Conservation (phyloP, 768 basidiomycete genomes). For the Mrakia blollopis region DNA sequence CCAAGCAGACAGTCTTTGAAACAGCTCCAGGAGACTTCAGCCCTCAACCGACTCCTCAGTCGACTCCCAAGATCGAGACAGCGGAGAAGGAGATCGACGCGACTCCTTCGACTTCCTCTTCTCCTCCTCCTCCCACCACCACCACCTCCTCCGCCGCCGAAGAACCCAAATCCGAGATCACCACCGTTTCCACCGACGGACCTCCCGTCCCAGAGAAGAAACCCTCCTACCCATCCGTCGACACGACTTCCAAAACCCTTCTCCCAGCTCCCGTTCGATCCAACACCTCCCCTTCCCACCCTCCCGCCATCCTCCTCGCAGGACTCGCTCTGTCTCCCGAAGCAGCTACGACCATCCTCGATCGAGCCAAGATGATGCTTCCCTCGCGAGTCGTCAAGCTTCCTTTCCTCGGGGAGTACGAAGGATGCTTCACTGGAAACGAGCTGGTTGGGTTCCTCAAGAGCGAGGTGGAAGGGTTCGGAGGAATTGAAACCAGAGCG, state of each 20-base stretch:
- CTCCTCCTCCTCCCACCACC: background rate
- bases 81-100: background rate
- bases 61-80: conserved; percentile 3
- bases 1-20: conserved; percentile 3
- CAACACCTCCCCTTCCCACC: conserved; percentile 1
- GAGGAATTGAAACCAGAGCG: conserved; percentile 15
- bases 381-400: conserved; percentile 15
- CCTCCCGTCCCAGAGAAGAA: conserved; percentile 12
- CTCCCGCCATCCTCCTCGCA: conserved; percentile 22
- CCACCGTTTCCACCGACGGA: background rate
- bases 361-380: conserved; percentile 2
- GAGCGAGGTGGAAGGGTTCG: conserved; percentile 19
- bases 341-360: conserved; percentile 10
- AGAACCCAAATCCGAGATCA: too few species aligned
- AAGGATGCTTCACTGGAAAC: conserved; percentile 23
- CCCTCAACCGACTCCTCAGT: conserved; percentile 2
- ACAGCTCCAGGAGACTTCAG: background rate
- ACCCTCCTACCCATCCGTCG: conserved; percentile 8
- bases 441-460: conserved; percentile 26
- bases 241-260: background rate
- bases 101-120: background rate
- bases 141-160: background rate
- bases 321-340: conserved; percentile 20
- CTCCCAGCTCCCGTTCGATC: background rate
- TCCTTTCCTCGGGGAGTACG: conserved; percentile 28